Base-by-base conservation (phyloP, 2,329 filamentous ascomycete species). In the Didymella pinodella region DNA sequence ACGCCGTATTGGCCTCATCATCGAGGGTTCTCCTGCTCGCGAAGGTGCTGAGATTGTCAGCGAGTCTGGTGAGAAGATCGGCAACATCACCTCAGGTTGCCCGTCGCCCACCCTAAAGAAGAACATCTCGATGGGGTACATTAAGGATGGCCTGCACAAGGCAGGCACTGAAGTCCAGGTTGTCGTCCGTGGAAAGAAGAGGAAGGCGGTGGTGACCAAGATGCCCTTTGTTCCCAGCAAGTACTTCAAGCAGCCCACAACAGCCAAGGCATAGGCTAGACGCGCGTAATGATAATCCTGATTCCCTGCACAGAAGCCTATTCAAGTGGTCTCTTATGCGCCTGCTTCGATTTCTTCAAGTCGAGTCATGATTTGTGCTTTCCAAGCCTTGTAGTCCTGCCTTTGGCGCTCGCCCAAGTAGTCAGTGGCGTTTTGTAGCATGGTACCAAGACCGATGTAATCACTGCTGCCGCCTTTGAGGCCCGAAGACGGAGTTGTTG, bases 41-140 rank as follows among this genome's bases (percentile, higher is more conserved):
- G 94, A 98, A 79, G 95, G 94, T 26, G 92, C 90, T 10, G 84
- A 92, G 70, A 90, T 99, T 62, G 83, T 93, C 31, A 82, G 84
- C 67, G 81, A 84, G 59, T 83, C 86, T 6, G 87, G 86, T 31
- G 75, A 89, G 67, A 85, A 86, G 67, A 84, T 98, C 54, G 95
- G 95, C 14, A 84, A 82, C 34, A 84, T 99, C 62, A 99, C 95
- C 5, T 96, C 92, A 67, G 95, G 95, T 16, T 91, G 92, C 65
- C 95, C 95, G 0, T 93, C 90, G 73, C 95, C 95, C 2, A 91
- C 90, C 0, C 81, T 97, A 47, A 88, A 89, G 64, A 90, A 90
- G 82, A 97, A 98, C 77, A 94, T 99, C 63, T 93, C 94, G 56
- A 99, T 99, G 95, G 95, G 89, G 0, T 97, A 97, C 74, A 83